Conservation (phyloP, 148 eudicot species). For the Dianthus caryophyllus region DNA sequence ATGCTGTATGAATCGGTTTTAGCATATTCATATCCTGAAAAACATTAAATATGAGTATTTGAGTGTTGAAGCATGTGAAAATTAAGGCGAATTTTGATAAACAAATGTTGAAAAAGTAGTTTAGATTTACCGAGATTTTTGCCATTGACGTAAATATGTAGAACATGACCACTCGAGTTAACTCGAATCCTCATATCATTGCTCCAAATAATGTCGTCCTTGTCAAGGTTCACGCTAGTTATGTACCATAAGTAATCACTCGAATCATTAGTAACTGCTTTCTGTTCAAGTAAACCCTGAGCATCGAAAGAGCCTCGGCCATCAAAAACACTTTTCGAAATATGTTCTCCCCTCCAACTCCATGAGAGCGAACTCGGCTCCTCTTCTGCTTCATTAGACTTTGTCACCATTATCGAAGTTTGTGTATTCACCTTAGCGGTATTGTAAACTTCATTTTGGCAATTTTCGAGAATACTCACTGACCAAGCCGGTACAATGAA, state of each 20-base stretch:
- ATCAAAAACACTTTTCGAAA: constrained; percentile 12
- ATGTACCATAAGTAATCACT: constrained; percentile 21
- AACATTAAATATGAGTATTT: neutral
- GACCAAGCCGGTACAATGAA: constrained; percentile 61
- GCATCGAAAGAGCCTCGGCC: constrained; percentile 25
- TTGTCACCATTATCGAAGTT: constrained; percentile 30
- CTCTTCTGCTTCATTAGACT: constrained; percentile 36
- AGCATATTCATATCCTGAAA: constrained; percentile 26
- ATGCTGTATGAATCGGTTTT: neutral
- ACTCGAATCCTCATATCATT: constrained; percentile 15
- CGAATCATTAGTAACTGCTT: constrained; percentile 40
- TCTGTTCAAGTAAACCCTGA: constrained; percentile 57
- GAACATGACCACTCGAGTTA: constrained; percentile 27
- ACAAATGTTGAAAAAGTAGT: neutral
- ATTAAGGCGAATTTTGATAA: neutral
- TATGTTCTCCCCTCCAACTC: constrained; percentile 37
- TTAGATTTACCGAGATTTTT: constrained; percentile 18
- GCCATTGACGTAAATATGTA: constrained; percentile 30
- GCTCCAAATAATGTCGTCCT: constrained; percentile 23
- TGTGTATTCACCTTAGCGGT: constrained; percentile 56
- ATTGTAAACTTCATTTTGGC: constrained; percentile 45
- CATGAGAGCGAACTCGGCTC: constrained; percentile 22
- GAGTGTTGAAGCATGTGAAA: neutral
- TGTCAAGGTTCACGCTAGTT: constrained; percentile 16
- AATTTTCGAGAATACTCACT: constrained; percentile 49